Evolutionary conservation across 2,329 filamentous ascomycete species (phyloP).

Genomic region (Ceratocystis destructans): DNA sequence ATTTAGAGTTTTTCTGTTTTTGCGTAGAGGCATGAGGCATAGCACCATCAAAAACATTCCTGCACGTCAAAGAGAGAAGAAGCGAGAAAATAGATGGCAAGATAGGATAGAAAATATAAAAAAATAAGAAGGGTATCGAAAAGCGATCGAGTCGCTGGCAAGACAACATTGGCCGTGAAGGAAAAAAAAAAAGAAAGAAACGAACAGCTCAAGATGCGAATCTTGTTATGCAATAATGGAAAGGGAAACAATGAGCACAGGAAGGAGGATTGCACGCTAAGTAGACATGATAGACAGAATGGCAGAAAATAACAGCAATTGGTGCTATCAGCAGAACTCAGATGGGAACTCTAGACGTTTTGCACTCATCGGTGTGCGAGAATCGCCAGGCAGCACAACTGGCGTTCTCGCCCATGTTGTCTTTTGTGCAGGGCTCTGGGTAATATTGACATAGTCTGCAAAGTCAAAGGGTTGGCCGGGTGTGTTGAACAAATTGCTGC

Average conservation of each 20-base stretch:
- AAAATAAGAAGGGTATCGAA: conserved; percentile 18
- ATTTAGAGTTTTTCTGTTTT: neutral
- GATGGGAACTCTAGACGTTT: conserved; percentile 18
- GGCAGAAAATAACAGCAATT: conserved; percentile 13
- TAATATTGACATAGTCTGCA: conserved; percentile 93
- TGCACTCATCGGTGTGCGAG: conserved; percentile 17
- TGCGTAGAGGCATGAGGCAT: too few species aligned
- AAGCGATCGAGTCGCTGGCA: conserved; percentile 12
- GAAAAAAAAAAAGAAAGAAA: conserved; percentile 3
- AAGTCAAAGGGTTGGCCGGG: conserved; percentile 82
- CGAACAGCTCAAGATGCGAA: neutral
- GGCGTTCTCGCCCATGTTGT: conserved; percentile 52
- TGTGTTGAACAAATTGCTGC: conserved; percentile 57
- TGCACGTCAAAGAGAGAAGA: neutral
- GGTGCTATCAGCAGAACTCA: conserved; percentile 15
- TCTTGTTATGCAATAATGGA: neutral
- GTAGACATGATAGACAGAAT: neutral
- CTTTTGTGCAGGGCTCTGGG: conserved; percentile 83
- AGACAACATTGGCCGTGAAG: neutral
- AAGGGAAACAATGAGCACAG: neutral
- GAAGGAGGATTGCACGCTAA: neutral
- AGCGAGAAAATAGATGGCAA: neutral
- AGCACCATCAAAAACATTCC: neutral
- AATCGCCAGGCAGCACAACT: conserved; percentile 53
- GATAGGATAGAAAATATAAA: neutral